Conservation (phyloP, 2,329 filamentous ascomycete species). For the Ophiostoma novo-ulmi region DNA sequence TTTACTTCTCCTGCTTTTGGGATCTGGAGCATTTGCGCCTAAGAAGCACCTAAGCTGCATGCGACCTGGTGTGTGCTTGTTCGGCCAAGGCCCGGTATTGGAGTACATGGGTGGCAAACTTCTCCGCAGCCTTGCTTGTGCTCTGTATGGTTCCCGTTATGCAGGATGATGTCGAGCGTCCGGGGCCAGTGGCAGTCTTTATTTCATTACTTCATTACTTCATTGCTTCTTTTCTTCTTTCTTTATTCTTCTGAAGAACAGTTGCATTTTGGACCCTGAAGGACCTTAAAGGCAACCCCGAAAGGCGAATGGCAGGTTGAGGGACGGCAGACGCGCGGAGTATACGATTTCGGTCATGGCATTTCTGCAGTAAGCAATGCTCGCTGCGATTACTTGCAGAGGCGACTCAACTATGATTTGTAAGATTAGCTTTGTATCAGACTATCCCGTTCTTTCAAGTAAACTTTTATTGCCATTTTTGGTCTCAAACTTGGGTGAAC, state of each 20-base stretch:
- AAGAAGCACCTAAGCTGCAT: not conserved
- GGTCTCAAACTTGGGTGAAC: not conserved
- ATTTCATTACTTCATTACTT: no score
- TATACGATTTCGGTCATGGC: not conserved
- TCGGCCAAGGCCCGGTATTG: constrained; percentile 5
- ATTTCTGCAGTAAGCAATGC: not conserved
- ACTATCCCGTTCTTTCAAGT: not conserved
- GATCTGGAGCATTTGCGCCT: not conserved
- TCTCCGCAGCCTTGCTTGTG: constrained; percentile 3
- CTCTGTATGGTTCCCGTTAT: not conserved
- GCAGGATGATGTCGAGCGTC: constrained; percentile 7
- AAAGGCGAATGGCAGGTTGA: not conserved
- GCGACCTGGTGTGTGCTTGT: not conserved
- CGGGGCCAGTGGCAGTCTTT: not conserved
- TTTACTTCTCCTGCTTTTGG: not conserved
- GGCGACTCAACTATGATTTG: not conserved
- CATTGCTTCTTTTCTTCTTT: not conserved
- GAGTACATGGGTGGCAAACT: constrained; percentile 5
- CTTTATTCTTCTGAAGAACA: not conserved
- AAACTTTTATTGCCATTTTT: not conserved
- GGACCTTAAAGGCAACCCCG: not conserved
- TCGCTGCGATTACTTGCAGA: not conserved
- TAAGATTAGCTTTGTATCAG: not conserved
- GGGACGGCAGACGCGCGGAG: not conserved
- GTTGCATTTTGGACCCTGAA: not conserved